phyloP scores from a whole-genome alignment of 768 basidiomycete genomes.

The Bullera alba region DNA sequence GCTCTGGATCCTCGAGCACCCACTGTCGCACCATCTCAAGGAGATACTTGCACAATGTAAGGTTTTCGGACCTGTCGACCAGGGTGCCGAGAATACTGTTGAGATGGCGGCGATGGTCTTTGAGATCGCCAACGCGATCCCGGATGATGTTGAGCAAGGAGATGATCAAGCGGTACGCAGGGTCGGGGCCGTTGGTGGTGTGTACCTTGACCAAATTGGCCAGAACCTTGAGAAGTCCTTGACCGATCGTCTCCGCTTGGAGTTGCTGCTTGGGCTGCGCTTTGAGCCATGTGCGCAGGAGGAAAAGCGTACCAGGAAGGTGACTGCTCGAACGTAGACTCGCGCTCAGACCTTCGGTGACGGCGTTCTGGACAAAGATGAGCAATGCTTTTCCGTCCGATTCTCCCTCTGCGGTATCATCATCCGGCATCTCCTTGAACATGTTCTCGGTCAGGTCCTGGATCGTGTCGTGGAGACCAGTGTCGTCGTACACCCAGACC shows the following conservation, averaged over 20 bases:
- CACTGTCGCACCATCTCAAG: constrained; percentile 80
- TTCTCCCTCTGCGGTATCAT: constrained; percentile 57
- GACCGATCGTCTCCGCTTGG: constrained; percentile 66
- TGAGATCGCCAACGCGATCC: constrained; percentile 67
- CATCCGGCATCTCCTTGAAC: constrained; percentile 66
- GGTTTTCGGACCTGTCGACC: constrained; percentile 81
- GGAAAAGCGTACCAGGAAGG: constrained; percentile 70
- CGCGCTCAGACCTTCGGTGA: constrained; percentile 62
- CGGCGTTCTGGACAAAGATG: constrained; percentile 63
- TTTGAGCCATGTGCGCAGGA: constrained; percentile 78
- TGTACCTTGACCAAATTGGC: constrained; percentile 84
- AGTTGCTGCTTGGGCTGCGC: constrained; percentile 62
- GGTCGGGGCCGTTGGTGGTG: constrained; percentile 55
- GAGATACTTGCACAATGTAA: constrained; percentile 69
- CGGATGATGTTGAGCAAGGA: constrained; percentile 82
- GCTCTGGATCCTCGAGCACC: constrained; percentile 66
- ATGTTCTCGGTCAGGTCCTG: constrained; percentile 76
- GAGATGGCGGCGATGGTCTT: constrained; percentile 77
- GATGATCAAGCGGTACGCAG: constrained; percentile 54
- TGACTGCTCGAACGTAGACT: constrained; percentile 28
- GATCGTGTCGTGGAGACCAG: constrained; percentile 68
- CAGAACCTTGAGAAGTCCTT: constrained; percentile 71
- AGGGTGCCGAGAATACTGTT: constrained; percentile 69
- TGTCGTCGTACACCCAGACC: constrained; percentile 73
- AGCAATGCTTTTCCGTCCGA: constrained; percentile 69